Evolutionary conservation across 495 filamentous ascomycete genomes (phyloP).

Genomic region (Aspergillus steynii): DNA sequence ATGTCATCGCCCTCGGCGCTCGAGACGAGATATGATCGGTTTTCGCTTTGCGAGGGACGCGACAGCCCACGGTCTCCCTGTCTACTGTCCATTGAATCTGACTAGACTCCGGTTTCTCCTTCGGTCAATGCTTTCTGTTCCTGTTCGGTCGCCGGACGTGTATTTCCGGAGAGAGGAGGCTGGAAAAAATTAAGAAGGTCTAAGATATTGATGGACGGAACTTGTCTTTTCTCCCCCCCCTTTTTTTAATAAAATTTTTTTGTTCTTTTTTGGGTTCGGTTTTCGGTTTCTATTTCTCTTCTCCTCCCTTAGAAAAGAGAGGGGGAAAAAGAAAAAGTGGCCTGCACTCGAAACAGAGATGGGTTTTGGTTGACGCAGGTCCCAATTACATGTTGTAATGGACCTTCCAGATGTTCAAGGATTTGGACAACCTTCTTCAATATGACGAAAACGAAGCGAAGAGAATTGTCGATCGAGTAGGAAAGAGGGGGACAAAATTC

Average conservation of each 20-base stretch:
- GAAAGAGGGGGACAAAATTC: constrained; percentile 2
- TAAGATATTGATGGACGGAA: neutral
- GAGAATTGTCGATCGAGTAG: neutral
- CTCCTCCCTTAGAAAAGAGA: constrained; percentile 6
- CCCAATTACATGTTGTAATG: neutral
- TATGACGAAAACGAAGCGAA: neutral
- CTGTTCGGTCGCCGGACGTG: neutral
- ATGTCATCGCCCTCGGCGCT: constrained; percentile 18
- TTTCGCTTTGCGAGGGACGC: constrained; percentile 8
- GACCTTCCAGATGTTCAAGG: neutral
- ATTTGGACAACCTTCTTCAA: neutral
- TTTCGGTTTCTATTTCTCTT: neutral
- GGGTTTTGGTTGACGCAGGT: neutral
- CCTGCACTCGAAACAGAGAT: constrained; percentile 19
- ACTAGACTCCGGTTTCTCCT: constrained; percentile 7
- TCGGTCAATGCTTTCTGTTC: neutral
- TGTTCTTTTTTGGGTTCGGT: neutral
- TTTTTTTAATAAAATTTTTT: constrained; percentile 2
- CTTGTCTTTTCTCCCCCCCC: neutral
- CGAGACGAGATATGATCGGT: constrained; percentile 11
- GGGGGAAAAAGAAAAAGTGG: constrained; percentile 15
- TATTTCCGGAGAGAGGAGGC: neutral
- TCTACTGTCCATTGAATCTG: constrained; percentile 12
- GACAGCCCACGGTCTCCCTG: neutral
- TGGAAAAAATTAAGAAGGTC: neutral